Percentiles rank a stretch among this genome's conserved stretches.
Evolutionary conservation across 2,329 filamentous ascomycete genomes (phyloP).

Genomic region (Venturia aucupariae): DNA sequence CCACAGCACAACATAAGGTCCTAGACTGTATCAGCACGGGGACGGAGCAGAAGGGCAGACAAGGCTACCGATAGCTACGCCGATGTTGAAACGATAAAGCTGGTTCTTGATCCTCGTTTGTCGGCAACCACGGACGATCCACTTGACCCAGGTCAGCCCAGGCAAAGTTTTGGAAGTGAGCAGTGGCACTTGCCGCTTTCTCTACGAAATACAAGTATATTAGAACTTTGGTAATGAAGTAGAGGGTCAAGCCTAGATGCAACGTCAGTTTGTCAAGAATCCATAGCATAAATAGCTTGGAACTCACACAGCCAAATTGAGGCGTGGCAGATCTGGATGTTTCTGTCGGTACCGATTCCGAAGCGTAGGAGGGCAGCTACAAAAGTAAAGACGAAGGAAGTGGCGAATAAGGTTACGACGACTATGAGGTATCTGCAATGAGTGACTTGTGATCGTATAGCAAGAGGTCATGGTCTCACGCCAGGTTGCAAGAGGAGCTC

Average conservation of each 20-base stretch:
- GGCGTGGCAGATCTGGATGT: slow-evolving; percentile 42
- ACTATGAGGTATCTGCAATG: slow-evolving; percentile 31
- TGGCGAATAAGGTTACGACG: slow-evolving; percentile 49
- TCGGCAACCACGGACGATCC: slow-evolving; percentile 48
- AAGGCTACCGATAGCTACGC: slow-evolving; percentile 43
- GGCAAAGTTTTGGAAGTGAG: neutral
- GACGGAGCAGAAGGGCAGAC: neutral
- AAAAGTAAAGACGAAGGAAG: slow-evolving; percentile 53
- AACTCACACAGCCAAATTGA: slow-evolving; percentile 47
- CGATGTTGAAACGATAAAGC: slow-evolving; percentile 52
- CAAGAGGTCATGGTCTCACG: neutral
- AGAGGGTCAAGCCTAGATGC: slow-evolving; percentile 40
- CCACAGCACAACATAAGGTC: slow-evolving; percentile 33
- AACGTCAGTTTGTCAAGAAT: neutral
- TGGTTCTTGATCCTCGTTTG: slow-evolving; percentile 46
- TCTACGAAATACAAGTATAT: slow-evolving; percentile 60
- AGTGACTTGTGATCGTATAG: neutral
- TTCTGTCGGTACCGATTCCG: slow-evolving; percentile 47
- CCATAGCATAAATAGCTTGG: neutral
- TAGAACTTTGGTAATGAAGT: slow-evolving; percentile 55
- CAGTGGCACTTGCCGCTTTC: slow-evolving; percentile 43
- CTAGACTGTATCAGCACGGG: neutral
- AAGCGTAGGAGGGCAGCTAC: slow-evolving; percentile 48
- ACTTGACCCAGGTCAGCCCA: slow-evolving; percentile 27
- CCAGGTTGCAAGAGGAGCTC: slow-evolving; percentile 2